phyloP scores from a whole-genome alignment of 1,139 yeast genomes.

The Candida mesenterica region DNA sequence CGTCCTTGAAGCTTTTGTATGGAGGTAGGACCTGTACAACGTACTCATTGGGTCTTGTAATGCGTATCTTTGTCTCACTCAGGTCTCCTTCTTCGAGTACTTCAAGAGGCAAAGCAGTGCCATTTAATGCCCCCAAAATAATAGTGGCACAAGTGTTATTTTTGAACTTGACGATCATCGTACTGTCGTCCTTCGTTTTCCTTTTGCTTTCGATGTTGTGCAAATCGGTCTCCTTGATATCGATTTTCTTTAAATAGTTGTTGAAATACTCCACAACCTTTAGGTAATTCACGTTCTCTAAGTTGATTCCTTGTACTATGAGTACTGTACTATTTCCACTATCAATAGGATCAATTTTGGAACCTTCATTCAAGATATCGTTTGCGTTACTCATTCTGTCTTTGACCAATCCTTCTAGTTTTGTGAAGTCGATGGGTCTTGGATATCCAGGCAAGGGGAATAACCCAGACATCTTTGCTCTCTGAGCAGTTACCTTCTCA shows the following conservation, averaged over 20 bases:
- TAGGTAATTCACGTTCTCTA: conserved; percentile 38
- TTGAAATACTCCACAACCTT: conserved; percentile 45
- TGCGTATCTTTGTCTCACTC: conserved; percentile 21
- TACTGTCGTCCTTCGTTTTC: conserved; percentile 36
- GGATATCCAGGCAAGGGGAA: conserved; percentile 78
- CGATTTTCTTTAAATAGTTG: conserved; percentile 38
- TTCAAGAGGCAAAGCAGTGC: conserved; percentile 31
- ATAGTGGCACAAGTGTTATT: conserved; percentile 60
- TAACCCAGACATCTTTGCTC: conserved; percentile 79
- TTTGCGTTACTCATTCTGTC: conserved; percentile 41
- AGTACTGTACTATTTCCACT: conserved; percentile 53
- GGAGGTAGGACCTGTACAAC: conserved; percentile 39
- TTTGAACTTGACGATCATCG: conserved; percentile 51
- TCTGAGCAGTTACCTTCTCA: conserved; percentile 71
- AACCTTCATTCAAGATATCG: conserved; percentile 35
- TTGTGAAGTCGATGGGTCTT: conserved; percentile 53
- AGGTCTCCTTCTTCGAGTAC: conserved; percentile 23
- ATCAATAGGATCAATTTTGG: conserved; percentile 51
- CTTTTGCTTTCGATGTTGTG: conserved; percentile 33
- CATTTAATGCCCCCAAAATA: conserved; percentile 48
- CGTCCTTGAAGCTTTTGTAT: conserved; percentile 16
- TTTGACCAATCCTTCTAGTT: conserved; percentile 48
- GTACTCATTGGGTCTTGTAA: conserved; percentile 64
- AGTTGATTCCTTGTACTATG: conserved; percentile 46
- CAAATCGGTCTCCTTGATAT: conserved; percentile 28